phyloP scores from a whole-genome alignment of 2,329 filamentous ascomycete species.

The Aspergillus intermedius region DNA sequence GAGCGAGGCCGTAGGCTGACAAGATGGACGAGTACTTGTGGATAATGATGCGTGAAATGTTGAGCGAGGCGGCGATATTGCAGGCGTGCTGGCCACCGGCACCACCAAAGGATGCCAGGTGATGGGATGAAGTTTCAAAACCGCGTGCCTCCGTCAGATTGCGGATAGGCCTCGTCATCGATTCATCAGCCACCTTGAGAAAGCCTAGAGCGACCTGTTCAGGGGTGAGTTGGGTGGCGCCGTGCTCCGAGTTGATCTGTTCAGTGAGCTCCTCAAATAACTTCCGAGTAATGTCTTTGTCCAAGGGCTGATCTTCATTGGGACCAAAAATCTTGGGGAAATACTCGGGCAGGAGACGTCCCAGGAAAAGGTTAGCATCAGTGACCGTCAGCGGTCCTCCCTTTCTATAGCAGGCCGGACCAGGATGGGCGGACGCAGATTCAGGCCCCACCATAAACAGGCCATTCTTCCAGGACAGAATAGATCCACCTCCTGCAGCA shows the following conservation, averaged over 20 bases:
- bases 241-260: slow-evolving; percentile 65
- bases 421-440: slow-evolving; percentile 80
- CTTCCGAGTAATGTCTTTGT: slow-evolving; percentile 64
- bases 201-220: slow-evolving; percentile 58
- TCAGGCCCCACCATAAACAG: slow-evolving; percentile 87
- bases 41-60: slow-evolving; percentile 37
- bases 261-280: slow-evolving; percentile 66
- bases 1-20: slow-evolving; percentile 33
- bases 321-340: slow-evolving; percentile 91
- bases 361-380: slow-evolving; percentile 81
- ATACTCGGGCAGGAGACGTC: slow-evolving; percentile 76
- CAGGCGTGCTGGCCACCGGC: slow-evolving; percentile 38
- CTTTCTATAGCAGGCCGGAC: slow-evolving; percentile 85
- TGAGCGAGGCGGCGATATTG: slow-evolving; percentile 36
- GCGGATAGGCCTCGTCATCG: slow-evolving; percentile 58
- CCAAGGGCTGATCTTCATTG: slow-evolving; percentile 72
- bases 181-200: slow-evolving; percentile 82
- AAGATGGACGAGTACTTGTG: slow-evolving; percentile 38
- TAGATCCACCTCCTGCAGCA: slow-evolving; percentile 65
- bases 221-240: slow-evolving; percentile 57
- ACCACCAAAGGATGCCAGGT: slow-evolving; percentile 26
- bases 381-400: slow-evolving; percentile 87
- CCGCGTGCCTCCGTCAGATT: slow-evolving; percentile 12
- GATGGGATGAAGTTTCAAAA: slow-evolving; percentile 18
- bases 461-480: slow-evolving; percentile 75